Base-by-base conservation (phyloP, 2,329 filamentous ascomycete species). In the Graphilbum fragrans region DNA sequence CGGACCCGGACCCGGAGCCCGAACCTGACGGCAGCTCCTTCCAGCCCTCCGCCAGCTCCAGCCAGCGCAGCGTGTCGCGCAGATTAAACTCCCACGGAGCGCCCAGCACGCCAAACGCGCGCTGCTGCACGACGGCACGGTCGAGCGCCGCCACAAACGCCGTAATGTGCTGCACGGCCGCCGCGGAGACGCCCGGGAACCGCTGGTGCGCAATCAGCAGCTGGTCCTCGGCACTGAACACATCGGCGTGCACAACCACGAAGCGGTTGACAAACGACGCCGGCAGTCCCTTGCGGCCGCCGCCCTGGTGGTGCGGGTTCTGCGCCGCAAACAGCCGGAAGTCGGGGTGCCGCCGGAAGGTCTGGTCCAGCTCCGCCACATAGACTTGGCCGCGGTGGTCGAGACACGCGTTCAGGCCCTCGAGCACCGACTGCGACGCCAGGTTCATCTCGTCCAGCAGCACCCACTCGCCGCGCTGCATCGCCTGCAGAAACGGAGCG, bases 401-500 rank as follows among this genome's bases (percentile, higher is more conserved):
- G 23, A 98, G 72, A 64, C 92, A 96, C 19, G 92, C 90, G 51
- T 98, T 98, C 25, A 98, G 67, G 47, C 92, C 93, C 63, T 98
- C 92, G 1, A 98, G 73, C 2, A 98, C 88, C 5, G 90, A 94
- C 57, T 98, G 92, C 0, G 90, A 96, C 2, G 93, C 92, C 48
- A 98, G 65, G 53, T 98, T 98, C 92, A 98, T 98, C 65, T 98
- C 92, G 55, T 98, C 92, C 0, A 98, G 71, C 22, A 98, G 67
- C 11, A 98, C 92, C 92, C 92, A 98, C 52, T 94, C 85, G 22
- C 92, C 92, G 44, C 77, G 83, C 56, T 96, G 92, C 90, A 98
- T 96, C 0, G 92, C 92, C 56, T 86, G 84, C 18, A 98, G 66
- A 56, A 98, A 96, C 1, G 92, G 88, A 0, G 90, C 92, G 58